phyloP scores from a whole-genome alignment of 176 grass and related monocot species.

The Bonia amplexicaulis region DNA sequence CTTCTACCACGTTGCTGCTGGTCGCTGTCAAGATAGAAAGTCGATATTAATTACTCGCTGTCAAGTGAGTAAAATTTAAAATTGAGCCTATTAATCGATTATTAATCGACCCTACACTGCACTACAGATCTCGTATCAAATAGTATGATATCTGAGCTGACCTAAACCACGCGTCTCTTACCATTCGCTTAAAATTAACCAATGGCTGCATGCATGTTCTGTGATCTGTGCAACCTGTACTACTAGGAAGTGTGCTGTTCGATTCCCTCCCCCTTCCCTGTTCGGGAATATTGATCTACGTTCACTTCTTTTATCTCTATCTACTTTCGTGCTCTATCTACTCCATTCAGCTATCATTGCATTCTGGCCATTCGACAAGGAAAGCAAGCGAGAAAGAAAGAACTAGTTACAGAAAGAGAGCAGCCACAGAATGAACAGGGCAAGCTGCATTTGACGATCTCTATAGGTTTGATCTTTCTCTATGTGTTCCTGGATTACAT shows the following conservation, averaged over 20 bases:
- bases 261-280: constrained; percentile 20
- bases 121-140: neutral
- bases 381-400: neutral
- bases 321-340: neutral
- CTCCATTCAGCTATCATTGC: neutral
- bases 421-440: neutral
- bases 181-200: constrained; percentile 25
- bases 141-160: constrained; percentile 6
- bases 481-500: constrained; percentile 40
- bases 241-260: constrained; percentile 20
- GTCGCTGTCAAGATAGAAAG: constrained; percentile 6
- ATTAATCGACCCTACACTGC: neutral
- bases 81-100: no score
- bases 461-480: constrained; percentile 34
- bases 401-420: neutral
- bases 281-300: constrained; percentile 35
- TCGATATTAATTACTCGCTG: no score
- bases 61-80: no score
- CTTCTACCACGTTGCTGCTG: neutral
- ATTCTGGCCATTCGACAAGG: neutral
- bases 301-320: neutral
- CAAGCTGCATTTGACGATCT: constrained; percentile 18
- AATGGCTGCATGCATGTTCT: constrained; percentile 40
- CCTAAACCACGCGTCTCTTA: constrained; percentile 8
- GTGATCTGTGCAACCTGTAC: constrained; percentile 41